Evolutionary conservation across 106 monocot species (phyloP).

Genomic region (Posidonia australis): DNA sequence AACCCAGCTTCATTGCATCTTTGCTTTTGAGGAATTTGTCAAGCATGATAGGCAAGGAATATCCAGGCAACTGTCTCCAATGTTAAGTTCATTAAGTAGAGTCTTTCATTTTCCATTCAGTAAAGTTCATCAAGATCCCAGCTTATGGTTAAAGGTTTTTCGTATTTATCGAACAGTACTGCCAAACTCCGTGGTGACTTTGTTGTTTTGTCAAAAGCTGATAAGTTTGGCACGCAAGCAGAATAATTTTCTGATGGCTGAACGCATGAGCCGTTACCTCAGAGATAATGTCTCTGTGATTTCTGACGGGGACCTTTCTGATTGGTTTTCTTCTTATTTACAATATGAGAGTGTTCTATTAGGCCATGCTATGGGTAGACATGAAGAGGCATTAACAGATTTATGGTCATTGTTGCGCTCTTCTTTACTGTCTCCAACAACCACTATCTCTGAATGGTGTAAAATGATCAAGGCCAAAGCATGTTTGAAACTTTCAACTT

Average conservation of each 20-base stretch:
- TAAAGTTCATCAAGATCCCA: conserved; percentile 69
- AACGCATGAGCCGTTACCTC: conserved; percentile 55
- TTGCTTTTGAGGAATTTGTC: conserved; percentile 53
- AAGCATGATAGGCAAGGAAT: conserved; percentile 13
- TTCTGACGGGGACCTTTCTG: conserved; percentile 22
- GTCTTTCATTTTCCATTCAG: conserved; percentile 46
- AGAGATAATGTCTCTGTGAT: conserved; percentile 28
- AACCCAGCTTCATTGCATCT: conserved; percentile 69
- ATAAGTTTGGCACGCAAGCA: conserved; percentile 78
- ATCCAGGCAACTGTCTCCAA: conserved; percentile 14
- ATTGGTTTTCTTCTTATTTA: conserved; percentile 37
- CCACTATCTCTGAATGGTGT: conserved; percentile 15
- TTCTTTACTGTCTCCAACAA: conserved; percentile 29
- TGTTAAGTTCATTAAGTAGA: conserved; percentile 37
- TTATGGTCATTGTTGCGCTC: conserved; percentile 56
- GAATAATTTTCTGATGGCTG: conserved; percentile 71
- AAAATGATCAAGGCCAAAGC: conserved; percentile 66
- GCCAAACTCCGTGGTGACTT: conserved; percentile 51
- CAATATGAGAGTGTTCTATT: conserved; percentile 68
- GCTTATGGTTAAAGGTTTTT: conserved; percentile 79
- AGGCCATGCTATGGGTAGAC: conserved; percentile 57
- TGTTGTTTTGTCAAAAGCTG: conserved; percentile 54
- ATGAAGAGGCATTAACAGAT: conserved; percentile 56
- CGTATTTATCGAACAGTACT: conserved; percentile 53
- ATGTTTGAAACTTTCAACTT: conserved; percentile 74